Conservation (phyloP, 805 yeast genomes). For the Teunomyces lycoperdinae region DNA sequence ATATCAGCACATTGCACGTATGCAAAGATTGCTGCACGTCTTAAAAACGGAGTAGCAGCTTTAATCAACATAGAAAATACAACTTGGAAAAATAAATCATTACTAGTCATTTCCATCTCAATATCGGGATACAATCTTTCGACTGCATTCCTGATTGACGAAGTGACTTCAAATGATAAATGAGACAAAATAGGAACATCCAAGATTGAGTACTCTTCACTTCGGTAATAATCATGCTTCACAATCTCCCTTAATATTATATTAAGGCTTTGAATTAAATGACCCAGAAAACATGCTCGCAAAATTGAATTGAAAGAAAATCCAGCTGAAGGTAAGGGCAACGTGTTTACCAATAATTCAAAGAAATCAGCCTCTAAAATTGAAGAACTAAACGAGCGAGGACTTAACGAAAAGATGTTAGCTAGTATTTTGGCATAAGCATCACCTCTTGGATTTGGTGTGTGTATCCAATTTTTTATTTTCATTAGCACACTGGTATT, state of each 20-base stretch:
- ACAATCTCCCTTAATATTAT: constrained; percentile 25
- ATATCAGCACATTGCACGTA: constrained; percentile 50
- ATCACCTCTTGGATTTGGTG: constrained; percentile 23
- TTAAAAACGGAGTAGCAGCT: constrained; percentile 59
- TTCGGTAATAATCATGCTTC: constrained; percentile 22
- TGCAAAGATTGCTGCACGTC: constrained; percentile 59
- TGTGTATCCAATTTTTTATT: constrained; percentile 34
- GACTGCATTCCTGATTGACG: constrained; percentile 20
- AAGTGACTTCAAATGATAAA: constrained; percentile 19
- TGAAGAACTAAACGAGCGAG: constrained; percentile 30
- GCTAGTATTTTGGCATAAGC: constrained; percentile 34
- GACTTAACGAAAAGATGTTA: constrained; percentile 29
- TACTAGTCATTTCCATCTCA: constrained; percentile 11
- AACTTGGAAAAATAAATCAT: constrained; percentile 33
- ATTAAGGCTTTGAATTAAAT: constrained; percentile 45
- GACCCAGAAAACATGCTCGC: constrained; percentile 49
- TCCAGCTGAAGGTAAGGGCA: constrained; percentile 47
- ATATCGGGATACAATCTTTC: constrained; percentile 16
- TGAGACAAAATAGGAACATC: constrained; percentile 37
- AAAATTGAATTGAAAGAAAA: constrained; percentile 47
- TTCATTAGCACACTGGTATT: constrained; percentile 33
- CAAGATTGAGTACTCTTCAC: constrained; percentile 22
- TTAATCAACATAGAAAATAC: constrained; percentile 55
- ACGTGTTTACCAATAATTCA: constrained; percentile 47
- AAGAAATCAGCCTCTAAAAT: constrained; percentile 49